Percentiles rank a stretch among this genome's conserved stretches.
These are phyloP conservation scores for Albugo laibachii DNA, from an alignment of 352 stramenopile genomes.

Conservation along the genomic window DNA sequence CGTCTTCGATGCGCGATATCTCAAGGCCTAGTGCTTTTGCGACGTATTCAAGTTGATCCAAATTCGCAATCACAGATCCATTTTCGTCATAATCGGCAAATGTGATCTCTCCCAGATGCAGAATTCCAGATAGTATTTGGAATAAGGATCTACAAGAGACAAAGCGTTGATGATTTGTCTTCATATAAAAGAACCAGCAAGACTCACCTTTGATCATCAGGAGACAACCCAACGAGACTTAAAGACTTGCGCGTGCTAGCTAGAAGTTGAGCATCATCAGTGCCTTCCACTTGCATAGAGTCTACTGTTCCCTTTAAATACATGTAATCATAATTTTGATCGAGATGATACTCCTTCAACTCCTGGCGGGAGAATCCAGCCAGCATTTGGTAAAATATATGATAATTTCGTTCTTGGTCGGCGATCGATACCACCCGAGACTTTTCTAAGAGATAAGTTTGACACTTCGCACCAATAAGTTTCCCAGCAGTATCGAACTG, in stretches of 20 bases:
- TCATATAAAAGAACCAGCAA: conserved; percentile 12
- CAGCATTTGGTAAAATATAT: conserved; percentile 94
- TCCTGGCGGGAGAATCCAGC: conserved; percentile 31
- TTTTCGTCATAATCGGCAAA: conserved; percentile 74
- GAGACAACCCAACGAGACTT: conserved; percentile 52
- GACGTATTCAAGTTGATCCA: conserved; percentile 38
- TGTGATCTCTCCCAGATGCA: conserved; percentile 92
- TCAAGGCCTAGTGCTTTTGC: conserved; percentile 82
- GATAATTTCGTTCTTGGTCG: conserved; percentile 93
- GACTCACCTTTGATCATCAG: conserved; percentile 18
- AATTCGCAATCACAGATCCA: conserved; percentile 54
- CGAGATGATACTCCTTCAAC: conserved; percentile 36
- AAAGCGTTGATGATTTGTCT: conserved; percentile 7
- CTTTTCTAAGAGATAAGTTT: conserved; percentile 94
- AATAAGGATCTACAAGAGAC: conserved; percentile 11
- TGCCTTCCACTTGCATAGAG: conserved; percentile 59
- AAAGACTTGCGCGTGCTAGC: conserved; percentile 54
- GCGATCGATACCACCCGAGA: conserved; percentile 87
- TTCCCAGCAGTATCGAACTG: conserved; percentile 68
- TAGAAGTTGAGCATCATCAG: conserved; percentile 76
- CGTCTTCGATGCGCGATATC: conserved; percentile 68
- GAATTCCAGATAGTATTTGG: conserved; percentile 74
- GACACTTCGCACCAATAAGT: conserved; percentile 71
- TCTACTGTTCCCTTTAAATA: conserved; percentile 49
- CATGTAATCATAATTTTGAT: conserved; percentile 39